phyloP scores from a whole-genome alignment of 305 asterid species.

The Fraxinus velutina region DNA sequence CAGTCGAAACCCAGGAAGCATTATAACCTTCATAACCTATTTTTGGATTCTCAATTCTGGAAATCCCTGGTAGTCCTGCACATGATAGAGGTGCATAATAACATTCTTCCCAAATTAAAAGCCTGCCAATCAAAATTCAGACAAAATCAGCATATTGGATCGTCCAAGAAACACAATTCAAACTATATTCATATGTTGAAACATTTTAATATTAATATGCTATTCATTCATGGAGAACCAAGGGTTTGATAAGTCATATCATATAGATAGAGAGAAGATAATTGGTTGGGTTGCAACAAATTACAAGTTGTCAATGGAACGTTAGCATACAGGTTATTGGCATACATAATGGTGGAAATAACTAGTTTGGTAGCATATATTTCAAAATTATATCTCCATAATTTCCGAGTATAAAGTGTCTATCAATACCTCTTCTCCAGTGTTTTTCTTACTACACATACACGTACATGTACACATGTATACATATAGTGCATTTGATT shows the following conservation, averaged over 20 bases:
- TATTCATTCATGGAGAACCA: neutral
- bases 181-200: neutral
- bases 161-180: constrained; percentile 8
- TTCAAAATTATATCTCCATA: neutral
- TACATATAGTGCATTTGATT: neutral
- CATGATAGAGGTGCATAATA: constrained; percentile 37
- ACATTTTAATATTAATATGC: neutral
- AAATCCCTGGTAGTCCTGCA: constrained; percentile 24
- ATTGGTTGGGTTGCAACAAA: neutral
- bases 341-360: neutral
- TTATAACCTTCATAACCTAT: constrained; percentile 31
- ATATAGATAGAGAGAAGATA: neutral
- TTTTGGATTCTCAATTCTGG: constrained; percentile 33
- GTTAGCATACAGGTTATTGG: neutral
- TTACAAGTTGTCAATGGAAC: neutral
- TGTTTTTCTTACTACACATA: neutral
- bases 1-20: constrained; percentile 33
- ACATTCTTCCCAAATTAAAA: constrained; percentile 76
- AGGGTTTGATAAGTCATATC: neutral
- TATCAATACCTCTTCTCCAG: neutral
- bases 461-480: neutral
- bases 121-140: constrained; percentile 38
- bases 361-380: neutral
- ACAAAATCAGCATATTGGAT: constrained; percentile 11
- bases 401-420: neutral